These are phyloP conservation scores for Cunninghamia lanceolata DNA, from an alignment of 75 land plant species.

Conservation along the genomic window DNA sequence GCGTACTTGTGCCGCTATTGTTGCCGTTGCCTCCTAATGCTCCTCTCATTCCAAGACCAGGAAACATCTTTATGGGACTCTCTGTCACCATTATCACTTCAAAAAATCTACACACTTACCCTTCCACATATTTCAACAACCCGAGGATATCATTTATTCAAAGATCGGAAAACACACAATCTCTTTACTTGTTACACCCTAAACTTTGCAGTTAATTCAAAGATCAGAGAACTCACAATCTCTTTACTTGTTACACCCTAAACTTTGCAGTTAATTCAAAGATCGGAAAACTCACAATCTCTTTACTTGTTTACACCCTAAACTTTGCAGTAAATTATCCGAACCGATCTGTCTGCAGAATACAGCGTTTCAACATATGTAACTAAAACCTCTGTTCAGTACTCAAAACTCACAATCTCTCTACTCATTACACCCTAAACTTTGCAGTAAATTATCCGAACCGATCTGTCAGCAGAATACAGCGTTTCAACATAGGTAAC, in stretches of 20 bases:
- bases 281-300: background rate
- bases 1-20: conserved; percentile 10
- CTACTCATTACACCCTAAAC: background rate
- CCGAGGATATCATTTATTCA: background rate
- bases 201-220: no score
- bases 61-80: conserved; percentile 47
- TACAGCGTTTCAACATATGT: background rate
- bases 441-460: background rate
- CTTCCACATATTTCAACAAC: background rate
- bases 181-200: no score
- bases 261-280: no score
- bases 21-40: conserved; percentile 6
- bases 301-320: background rate
- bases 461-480: background rate
- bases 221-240: background rate
- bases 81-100: conserved; percentile 36
- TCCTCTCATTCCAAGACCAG: conserved; percentile 50
- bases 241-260: no score
- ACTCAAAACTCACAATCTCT: background rate
- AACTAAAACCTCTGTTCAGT: background rate
- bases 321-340: background rate
- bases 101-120: background rate
- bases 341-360: background rate
- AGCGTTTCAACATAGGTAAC: no score
- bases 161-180: background rate